phyloP scores from a whole-genome alignment of 257 asterid genomes.

The Lithospermum erythrorhizon region DNA sequence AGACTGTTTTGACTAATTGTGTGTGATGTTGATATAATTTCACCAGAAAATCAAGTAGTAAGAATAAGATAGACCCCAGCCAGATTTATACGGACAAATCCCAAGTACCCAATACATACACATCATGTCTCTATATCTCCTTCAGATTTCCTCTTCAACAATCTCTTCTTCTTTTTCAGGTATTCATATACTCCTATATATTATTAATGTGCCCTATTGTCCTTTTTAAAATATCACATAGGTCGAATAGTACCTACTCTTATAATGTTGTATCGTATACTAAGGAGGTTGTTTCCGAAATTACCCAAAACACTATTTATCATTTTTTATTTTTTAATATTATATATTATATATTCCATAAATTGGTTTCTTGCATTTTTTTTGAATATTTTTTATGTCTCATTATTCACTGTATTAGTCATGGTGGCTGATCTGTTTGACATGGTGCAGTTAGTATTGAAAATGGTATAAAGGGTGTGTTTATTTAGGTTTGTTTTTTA shows the following conservation, averaged over 20 bases:
- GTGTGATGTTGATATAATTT: conserved; percentile 38
- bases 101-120: neutral
- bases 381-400: neutral
- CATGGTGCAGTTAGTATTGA: neutral
- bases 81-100: neutral
- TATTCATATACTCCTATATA: neutral
- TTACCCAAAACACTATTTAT: no score
- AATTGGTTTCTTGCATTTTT: neutral
- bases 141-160: conserved; percentile 25
- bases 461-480: neutral
- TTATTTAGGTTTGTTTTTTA: neutral
- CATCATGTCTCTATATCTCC: conserved; percentile 19
- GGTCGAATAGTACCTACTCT: no score
- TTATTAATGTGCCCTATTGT: neutral
- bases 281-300: no score
- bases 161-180: conserved; percentile 12
- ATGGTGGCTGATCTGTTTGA: neutral
- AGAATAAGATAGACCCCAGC: no score
- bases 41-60: conserved; percentile 35
- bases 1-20: conserved; percentile 2
- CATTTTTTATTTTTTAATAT: no score
- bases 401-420: neutral
- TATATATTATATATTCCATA: no score
- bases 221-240: no score
- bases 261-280: no score